Percentiles rank a stretch among this genome's conserved stretches.
Evolutionary conservation across 2,329 filamentous ascomycete genomes (phyloP).

Genomic region (Delphinella strobiligena): DNA sequence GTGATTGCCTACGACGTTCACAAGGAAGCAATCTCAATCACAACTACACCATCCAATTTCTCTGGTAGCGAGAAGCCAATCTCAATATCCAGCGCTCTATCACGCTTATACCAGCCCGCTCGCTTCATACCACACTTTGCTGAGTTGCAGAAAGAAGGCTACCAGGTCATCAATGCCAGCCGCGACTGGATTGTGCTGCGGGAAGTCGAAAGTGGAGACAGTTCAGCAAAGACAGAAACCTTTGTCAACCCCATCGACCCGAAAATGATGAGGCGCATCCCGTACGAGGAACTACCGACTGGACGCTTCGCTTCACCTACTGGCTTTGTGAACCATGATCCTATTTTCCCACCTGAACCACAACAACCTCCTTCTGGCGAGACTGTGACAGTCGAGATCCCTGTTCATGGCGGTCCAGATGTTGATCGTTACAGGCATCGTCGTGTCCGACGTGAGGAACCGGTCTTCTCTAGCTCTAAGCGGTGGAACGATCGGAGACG

Average conservation of each 20-base stretch:
- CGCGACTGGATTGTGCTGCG: slow-evolving; percentile 56
- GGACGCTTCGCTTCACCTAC: slow-evolving; percentile 53
- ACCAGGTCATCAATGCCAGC: slow-evolving; percentile 52
- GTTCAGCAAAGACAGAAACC: slow-evolving; percentile 4
- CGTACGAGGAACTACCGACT: slow-evolving; percentile 21
- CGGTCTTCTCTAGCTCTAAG: slow-evolving; percentile 33
- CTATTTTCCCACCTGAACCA: slow-evolving; percentile 10
- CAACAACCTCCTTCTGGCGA: not conserved
- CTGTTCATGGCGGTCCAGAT: not conserved
- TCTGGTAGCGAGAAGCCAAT: slow-evolving; percentile 38
- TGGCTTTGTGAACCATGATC: slow-evolving; percentile 52
- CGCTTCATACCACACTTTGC: slow-evolving; percentile 55
- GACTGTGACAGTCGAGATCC: not conserved
- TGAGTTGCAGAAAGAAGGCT: slow-evolving; percentile 47
- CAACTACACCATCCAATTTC: slow-evolving; percentile 45
- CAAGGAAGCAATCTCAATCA: slow-evolving; percentile 44
- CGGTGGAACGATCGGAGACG: slow-evolving; percentile 21
- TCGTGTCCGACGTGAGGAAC: slow-evolving; percentile 26
- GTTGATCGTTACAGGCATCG: not conserved
- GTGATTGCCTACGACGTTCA: slow-evolving; percentile 53
- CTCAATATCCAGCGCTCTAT: slow-evolving; percentile 48
- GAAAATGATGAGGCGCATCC: slow-evolving; percentile 15
- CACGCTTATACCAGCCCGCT: slow-evolving; percentile 48
- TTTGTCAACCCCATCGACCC: slow-evolving; percentile 46
- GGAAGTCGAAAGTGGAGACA: slow-evolving; percentile 35